A percentile compares a stretch with the other conserved stretches of the same genome.
Conservation (phyloP, 1,284 basidiomycete species). For the Veloboletus limbatus region DNA sequence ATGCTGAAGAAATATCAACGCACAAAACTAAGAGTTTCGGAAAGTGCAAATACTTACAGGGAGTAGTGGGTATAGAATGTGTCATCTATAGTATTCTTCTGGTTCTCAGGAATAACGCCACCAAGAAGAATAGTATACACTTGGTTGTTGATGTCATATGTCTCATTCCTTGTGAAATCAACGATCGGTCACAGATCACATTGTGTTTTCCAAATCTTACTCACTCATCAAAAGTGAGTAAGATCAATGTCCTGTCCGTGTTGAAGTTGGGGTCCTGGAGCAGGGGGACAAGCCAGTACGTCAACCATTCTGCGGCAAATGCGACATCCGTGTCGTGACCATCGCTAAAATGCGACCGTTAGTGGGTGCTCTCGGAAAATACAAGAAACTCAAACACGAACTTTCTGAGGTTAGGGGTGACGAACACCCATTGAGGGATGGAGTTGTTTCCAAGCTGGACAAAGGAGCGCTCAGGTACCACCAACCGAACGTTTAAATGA, state of each 20-base stretch:
- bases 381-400: neutral
- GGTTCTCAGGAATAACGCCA: conserved; percentile 43
- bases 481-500: neutral
- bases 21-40: neutral
- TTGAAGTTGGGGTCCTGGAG: conserved; percentile 49
- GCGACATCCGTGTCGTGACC: conserved; percentile 51
- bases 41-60: conserved; percentile 15
- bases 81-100: conserved; percentile 46
- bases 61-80: conserved; percentile 69
- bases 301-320: conserved; percentile 48
- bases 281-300: conserved; percentile 54
- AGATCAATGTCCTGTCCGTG: conserved; percentile 49
- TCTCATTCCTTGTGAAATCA: conserved; percentile 45
- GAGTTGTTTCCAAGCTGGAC: conserved; percentile 36
- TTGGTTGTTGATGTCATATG: conserved; percentile 44
- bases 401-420: conserved; percentile 58
- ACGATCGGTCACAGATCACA: neutral
- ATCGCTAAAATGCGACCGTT: conserved; percentile 28
- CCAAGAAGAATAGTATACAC: conserved; percentile 53
- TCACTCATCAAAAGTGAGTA: conserved; percentile 52
- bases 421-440: conserved; percentile 60
- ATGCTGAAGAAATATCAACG: conserved; percentile 29
- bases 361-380: neutral
- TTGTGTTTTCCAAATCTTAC: conserved; percentile 1
- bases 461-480: neutral